A percentile compares a stretch with the other conserved stretches of the same genome.
phyloP scores from a whole-genome alignment of 129 eudicot species.

The Heracleum sosnowskyi region DNA sequence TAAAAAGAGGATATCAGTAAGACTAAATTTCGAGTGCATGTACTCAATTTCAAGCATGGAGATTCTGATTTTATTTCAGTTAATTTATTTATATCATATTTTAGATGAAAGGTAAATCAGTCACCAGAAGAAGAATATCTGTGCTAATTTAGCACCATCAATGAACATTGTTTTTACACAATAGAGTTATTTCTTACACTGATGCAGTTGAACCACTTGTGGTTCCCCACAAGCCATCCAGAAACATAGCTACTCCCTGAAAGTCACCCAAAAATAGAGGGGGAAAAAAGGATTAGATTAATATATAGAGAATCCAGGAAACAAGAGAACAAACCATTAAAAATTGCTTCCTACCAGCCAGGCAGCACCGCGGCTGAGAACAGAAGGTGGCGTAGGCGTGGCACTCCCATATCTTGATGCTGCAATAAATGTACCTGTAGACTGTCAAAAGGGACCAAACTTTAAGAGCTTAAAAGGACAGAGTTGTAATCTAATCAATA shows the following conservation, averaged over 20 bases:
- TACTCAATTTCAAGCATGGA: not conserved
- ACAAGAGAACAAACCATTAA: slow-evolving; percentile 6
- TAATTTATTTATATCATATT: too few species aligned
- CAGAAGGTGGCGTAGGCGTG: slow-evolving; percentile 83
- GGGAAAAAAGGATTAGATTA: not conserved
- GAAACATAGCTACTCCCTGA: slow-evolving; percentile 74
- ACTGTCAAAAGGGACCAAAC: slow-evolving; percentile 29
- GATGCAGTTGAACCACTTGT: slow-evolving; percentile 83
- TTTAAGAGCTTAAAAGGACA: not conserved
- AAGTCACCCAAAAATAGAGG: not conserved
- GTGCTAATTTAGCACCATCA: too few species aligned
- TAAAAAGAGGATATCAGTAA: too few species aligned
- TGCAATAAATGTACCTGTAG: slow-evolving; percentile 88
- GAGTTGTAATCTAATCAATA: too few species aligned
- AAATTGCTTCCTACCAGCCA: slow-evolving; percentile 68
- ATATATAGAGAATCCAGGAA: not conserved
- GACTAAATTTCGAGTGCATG: not conserved
- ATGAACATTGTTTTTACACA: not conserved
- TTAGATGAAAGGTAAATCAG: too few species aligned
- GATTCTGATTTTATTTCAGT: not conserved
- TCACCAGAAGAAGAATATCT: too few species aligned
- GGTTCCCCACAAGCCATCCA: slow-evolving; percentile 89
- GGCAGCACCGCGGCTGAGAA: slow-evolving; percentile 80
- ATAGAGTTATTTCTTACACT: slow-evolving; percentile 42
- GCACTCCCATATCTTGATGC: slow-evolving; percentile 86